Base-by-base conservation (phyloP, 202 grass and related monocot species). In the Setaria viridis region DNA sequence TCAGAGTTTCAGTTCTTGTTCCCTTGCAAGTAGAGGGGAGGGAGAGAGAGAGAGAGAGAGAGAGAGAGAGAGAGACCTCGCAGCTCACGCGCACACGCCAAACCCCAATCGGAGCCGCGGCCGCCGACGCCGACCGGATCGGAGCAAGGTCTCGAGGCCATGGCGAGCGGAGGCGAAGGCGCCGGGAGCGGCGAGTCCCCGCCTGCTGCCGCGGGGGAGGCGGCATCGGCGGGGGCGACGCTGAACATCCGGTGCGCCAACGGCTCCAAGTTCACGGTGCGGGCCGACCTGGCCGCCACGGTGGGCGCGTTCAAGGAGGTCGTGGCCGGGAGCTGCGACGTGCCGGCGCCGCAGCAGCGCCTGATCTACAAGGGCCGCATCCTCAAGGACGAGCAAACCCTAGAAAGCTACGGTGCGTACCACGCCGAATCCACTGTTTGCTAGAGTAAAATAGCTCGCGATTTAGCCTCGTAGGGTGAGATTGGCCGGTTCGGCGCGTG, bases 341-440 rank as follows among this genome's bases (percentile, higher is more conserved):
- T 99, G 69, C 92, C 92, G 16, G 92, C 88, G 72, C 85, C 93
- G 73, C 92, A 97, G 88, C 94, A 99, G 90, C 90, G 94, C 76
- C 85, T 99, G 97, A 99, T 99, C 90, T 99, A 99, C 76, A 99
- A 97, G 80, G 97, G 97, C 30, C 88, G 97, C 85, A 93, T 99
- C 89, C 88, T 99, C 78, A 99, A 97, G 88, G 93, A 99, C 85
- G 97, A 99, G 66, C 94, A 99, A 84, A 99, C 97, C 67, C 92
- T 99, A 77, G 88, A 91, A 72, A 99, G 97, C 88, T 99, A 99
- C 13, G 97, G 97, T 99, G 72, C 41, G 87, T 88, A 65, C 48
- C 55, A 16, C 66, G 34, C 34, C 33, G 34, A 42, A 57, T 57
- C 51, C 51, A 19, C 62, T 68, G 62, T n/a, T n/a, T 17, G 3